Conservation (phyloP, 306 rosid species). For the Myrica gale region DNA sequence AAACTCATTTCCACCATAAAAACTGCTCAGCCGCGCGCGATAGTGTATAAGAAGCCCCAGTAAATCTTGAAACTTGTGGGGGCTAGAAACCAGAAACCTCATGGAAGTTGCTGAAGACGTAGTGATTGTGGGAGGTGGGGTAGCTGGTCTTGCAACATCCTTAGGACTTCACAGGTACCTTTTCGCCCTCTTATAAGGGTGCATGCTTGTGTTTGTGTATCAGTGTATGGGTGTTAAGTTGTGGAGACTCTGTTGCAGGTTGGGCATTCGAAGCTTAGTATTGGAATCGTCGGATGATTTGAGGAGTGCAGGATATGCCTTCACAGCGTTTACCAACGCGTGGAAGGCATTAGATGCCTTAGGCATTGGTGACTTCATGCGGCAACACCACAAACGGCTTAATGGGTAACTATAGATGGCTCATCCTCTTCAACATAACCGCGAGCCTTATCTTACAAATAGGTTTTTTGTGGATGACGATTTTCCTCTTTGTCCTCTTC, state of each 20-base stretch:
- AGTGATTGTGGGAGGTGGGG: constrained; percentile 85
- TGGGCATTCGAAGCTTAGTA: constrained; percentile 61
- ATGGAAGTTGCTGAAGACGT: constrained; percentile 47
- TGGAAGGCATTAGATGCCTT: constrained; percentile 81
- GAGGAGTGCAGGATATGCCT: constrained; percentile 62
- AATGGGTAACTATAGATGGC: constrained; percentile 38
- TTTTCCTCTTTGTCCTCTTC: too few species aligned
- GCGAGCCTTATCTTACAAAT: neutral
- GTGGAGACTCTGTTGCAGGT: constrained; percentile 25
- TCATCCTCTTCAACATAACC: neutral
- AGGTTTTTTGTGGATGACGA: neutral
- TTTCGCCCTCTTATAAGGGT: neutral
- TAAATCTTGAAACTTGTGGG: too few species aligned
- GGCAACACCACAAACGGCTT: constrained; percentile 43
- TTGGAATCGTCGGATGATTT: constrained; percentile 57
- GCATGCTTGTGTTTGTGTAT: neutral
- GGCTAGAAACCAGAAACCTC: neutral
- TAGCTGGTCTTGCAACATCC: constrained; percentile 69
- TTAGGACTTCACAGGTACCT: constrained; percentile 55
- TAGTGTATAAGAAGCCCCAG: too few species aligned
- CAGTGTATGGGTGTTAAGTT: too few species aligned
- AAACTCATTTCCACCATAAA: too few species aligned
- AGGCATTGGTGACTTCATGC: constrained; percentile 51
- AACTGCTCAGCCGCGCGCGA: too few species aligned
- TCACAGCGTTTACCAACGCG: constrained; percentile 56